Evolutionary conservation across 169 alveolate species (phyloP).

Genomic region (Plasmodium malariae): DNA sequence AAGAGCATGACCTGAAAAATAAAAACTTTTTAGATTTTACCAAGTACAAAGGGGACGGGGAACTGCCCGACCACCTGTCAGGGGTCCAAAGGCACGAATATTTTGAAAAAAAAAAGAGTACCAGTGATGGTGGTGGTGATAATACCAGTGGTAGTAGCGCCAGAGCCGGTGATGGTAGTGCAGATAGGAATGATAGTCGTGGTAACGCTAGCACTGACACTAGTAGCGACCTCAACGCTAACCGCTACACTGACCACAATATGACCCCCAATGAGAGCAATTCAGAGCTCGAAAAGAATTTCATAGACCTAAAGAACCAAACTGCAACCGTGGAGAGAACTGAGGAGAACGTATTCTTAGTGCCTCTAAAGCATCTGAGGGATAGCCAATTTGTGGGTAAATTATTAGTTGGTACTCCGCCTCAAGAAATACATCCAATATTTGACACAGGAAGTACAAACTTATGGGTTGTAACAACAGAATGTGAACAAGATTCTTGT

Average conservation of each 20-base stretch:
- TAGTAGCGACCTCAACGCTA: background rate
- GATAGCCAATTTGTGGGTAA: slow-evolving; percentile 85
- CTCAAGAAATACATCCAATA: slow-evolving; percentile 87
- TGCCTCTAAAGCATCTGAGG: slow-evolving; percentile 55
- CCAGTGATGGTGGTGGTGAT: background rate
- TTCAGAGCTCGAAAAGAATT: background rate
- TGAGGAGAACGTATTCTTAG: slow-evolving; percentile 29
- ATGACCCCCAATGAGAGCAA: background rate
- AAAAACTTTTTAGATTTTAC: slow-evolving; percentile 8
- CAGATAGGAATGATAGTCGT: background rate
- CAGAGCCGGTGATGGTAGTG: no score
- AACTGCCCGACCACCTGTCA: slow-evolving; percentile 2
- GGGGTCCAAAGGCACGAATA: slow-evolving; percentile 56
- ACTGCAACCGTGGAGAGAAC: slow-evolving; percentile 25
- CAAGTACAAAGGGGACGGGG: background rate
- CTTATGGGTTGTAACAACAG: slow-evolving; percentile 87
- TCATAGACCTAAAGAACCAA: background rate
- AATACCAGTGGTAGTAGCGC: background rate
- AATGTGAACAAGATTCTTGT: slow-evolving; percentile 85
- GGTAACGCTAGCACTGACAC: background rate
- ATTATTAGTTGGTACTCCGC: slow-evolving; percentile 85
- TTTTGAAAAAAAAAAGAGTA: background rate
- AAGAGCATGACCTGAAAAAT: no score
- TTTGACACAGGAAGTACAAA: slow-evolving; percentile 91
- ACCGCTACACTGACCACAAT: background rate